These are phyloP conservation scores for Eucommia ulmoides DNA, from an alignment of 257 asterid genomes.

Conservation along the genomic window DNA sequence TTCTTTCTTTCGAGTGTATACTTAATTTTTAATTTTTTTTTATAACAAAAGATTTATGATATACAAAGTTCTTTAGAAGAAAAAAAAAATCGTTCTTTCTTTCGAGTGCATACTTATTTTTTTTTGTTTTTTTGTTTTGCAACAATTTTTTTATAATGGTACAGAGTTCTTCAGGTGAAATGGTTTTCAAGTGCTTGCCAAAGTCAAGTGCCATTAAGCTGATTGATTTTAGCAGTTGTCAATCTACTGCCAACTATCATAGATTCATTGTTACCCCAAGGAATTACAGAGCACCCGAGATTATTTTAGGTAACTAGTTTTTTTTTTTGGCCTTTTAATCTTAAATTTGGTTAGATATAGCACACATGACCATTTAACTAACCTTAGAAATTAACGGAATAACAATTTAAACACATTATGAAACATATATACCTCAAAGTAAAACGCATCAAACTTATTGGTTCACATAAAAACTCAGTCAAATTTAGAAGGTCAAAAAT, in stretches of 20 bases:
- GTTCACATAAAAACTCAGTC: neutral
- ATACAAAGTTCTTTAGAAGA: no score
- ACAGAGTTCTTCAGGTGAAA: constrained; percentile 40
- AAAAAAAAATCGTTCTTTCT: no score
- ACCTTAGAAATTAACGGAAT: neutral
- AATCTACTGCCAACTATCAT: constrained; percentile 31
- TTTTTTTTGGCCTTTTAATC: constrained; percentile 6
- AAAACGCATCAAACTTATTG: no score
- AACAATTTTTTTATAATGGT: constrained; percentile 28
- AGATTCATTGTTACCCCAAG: constrained; percentile 48
- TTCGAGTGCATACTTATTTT: no score
- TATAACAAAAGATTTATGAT: no score
- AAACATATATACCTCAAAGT: no score
- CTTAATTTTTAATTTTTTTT: no score
- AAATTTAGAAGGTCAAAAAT: neutral
- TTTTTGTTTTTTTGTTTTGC: no score
- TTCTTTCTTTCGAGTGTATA: no score
- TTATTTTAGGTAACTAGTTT: constrained; percentile 44
- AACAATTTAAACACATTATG: no score
- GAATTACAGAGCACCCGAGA: constrained; percentile 60
- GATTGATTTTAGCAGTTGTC: constrained; percentile 56
- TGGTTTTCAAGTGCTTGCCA: constrained; percentile 49
- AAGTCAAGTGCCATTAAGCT: constrained; percentile 55
- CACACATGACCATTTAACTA: neutral
- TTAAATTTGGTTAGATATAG: neutral